phyloP scores from a whole-genome alignment of 371 early-diverging fungal genomes.

The Blastocladiella emersonii region DNA sequence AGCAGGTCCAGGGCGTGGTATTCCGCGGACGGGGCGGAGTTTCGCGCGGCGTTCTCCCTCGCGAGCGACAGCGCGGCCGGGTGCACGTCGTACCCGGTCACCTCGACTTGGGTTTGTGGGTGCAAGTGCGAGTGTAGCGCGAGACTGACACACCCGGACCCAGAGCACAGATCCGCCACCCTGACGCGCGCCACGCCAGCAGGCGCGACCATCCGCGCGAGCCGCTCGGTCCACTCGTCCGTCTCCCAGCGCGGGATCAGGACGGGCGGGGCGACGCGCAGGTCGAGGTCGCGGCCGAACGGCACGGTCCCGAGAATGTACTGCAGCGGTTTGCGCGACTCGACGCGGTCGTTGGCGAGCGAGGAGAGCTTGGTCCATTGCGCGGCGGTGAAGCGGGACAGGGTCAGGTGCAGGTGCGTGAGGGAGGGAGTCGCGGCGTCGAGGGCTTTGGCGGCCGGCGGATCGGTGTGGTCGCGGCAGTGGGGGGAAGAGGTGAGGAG shows the following conservation, averaged over 20 bases:
- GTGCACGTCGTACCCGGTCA: background rate
- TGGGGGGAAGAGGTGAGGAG: background rate
- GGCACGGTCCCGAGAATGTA: background rate
- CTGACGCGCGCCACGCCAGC: too few species aligned
- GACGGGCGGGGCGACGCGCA: background rate
- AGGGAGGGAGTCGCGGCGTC: too few species aligned
- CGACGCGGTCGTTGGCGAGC: too few species aligned
- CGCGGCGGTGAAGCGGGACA: too few species aligned
- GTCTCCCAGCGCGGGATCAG: slow-evolving; percentile 4
- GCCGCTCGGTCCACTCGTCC: background rate
- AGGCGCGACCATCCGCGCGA: background rate
- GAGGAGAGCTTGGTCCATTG: too few species aligned
- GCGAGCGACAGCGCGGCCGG: background rate
- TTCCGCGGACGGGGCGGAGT: background rate
- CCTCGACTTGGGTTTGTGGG: background rate
- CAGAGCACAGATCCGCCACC: background rate
- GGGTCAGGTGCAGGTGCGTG: background rate
- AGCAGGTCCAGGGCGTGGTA: background rate
- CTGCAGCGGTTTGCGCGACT: background rate
- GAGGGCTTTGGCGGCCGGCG: too few species aligned
- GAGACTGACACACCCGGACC: background rate
- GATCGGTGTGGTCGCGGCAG: too few species aligned
- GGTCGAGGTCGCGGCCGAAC: background rate
- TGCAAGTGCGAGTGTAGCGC: background rate
- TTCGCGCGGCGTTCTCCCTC: background rate